Conservation (phyloP, 768 basidiomycete species). For the Collybia nuda region DNA sequence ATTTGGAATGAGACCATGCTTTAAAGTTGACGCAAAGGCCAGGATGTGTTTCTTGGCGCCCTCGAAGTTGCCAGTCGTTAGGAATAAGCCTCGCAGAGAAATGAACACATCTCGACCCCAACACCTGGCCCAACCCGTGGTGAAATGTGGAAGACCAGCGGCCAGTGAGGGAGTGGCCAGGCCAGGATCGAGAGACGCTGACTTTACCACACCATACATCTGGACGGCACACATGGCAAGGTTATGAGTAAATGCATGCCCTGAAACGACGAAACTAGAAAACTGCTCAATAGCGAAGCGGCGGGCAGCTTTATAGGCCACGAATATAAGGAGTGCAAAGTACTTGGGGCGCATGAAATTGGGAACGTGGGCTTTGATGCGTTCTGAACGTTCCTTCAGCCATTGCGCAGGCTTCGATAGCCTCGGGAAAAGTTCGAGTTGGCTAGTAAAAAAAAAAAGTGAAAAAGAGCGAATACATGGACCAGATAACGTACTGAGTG, state of each 20-base stretch:
- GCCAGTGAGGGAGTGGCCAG: conserved; percentile 79
- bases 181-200: conserved; percentile 82
- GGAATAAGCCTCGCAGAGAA: conserved; percentile 88
- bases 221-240: conserved; percentile 84
- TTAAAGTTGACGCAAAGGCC: conserved; percentile 89
- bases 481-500: conserved; percentile 51
- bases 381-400: conserved; percentile 87
- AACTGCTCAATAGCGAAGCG: conserved; percentile 81
- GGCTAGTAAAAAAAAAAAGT: conserved; percentile 35
- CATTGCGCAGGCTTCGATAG: conserved; percentile 74
- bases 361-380: conserved; percentile 70
- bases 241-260: conserved; percentile 88
- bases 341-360: conserved; percentile 94
- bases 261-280: conserved; percentile 82
- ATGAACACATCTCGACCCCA: conserved; percentile 98
- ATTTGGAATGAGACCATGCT: conserved; percentile 96
- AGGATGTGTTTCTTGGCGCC: conserved; percentile 89
- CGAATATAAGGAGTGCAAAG: conserved; percentile 88
- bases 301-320: conserved; percentile 91
- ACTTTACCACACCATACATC: conserved; percentile 89
- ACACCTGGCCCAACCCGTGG: conserved; percentile 90
- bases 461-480: conserved; percentile 7
- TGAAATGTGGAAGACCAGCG: conserved; percentile 94
- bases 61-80: conserved; percentile 87
- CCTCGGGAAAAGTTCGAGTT: conserved; percentile 61